Percentiles rank a stretch among this genome's conserved stretches.
Evolutionary conservation across 2,329 filamentous ascomycete species (phyloP).

Genomic region (Beauveria varroae): DNA sequence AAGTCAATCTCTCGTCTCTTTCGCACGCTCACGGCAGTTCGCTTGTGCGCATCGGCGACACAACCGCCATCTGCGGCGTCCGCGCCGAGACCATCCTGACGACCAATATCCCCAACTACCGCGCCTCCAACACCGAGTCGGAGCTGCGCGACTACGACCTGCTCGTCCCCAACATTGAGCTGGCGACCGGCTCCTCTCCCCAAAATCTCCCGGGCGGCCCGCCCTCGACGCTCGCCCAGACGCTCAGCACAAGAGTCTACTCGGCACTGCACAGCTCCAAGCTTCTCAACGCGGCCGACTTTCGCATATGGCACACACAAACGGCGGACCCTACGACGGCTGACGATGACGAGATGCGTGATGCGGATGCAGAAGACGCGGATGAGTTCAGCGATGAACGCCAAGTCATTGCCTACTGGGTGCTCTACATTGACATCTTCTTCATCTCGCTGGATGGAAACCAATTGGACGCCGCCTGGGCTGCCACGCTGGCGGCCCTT

Average conservation of each 20-base stretch:
- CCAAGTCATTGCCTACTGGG: conserved; percentile 81
- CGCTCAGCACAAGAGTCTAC: conserved; percentile 72
- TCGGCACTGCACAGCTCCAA: conserved; percentile 65
- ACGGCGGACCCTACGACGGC: conserved; percentile 40
- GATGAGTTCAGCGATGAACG: conserved; percentile 23
- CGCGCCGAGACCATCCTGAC: conserved; percentile 76
- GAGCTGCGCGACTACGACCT: conserved; percentile 60
- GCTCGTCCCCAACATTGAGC: conserved; percentile 86
- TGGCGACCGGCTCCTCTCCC: conserved; percentile 84
- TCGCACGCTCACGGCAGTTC: conserved; percentile 87
- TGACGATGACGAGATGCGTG: conserved; percentile 32
- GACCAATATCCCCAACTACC: conserved; percentile 62
- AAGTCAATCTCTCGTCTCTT: conserved; percentile 74
- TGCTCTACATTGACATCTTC: conserved; percentile 89
- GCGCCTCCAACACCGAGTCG: conserved; percentile 33
- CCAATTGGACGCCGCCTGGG: conserved; percentile 86
- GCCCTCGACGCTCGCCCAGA: conserved; percentile 73
- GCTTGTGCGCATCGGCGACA: conserved; percentile 81
- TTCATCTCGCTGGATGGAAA: conserved; percentile 92
- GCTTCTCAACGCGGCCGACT: conserved; percentile 57
- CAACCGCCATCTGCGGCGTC: conserved; percentile 89
- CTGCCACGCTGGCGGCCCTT: conserved; percentile 73
- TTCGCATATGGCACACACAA: conserved; percentile 64
- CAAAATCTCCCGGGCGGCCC: conserved; percentile 78
- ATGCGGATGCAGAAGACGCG: conserved; percentile 32